A percentile compares a stretch with the other conserved stretches of the same genome.
Evolutionary conservation across 2,329 filamentous ascomycete genomes (phyloP).

Genomic region (Calonectria crousiana): DNA sequence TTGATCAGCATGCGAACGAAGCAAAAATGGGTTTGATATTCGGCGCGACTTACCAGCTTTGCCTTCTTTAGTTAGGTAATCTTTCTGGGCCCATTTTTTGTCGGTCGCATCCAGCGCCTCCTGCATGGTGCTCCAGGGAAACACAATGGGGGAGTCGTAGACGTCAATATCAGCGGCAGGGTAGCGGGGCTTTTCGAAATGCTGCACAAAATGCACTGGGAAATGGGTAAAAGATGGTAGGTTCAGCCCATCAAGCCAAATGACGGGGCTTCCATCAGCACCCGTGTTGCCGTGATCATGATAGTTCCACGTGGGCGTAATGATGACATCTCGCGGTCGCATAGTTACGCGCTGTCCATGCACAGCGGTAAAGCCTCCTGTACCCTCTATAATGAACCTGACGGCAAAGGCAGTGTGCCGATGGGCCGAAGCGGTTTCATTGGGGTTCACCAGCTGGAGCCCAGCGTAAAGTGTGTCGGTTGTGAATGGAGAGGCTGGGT

Average conservation of each 20-base stretch:
- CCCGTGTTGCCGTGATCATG: slow-evolving; percentile 71
- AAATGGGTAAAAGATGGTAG: slow-evolving; percentile 63
- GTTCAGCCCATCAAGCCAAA: slow-evolving; percentile 70
- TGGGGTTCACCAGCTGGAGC: slow-evolving; percentile 67
- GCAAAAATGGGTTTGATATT: not conserved
- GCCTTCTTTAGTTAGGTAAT: slow-evolving; percentile 50
- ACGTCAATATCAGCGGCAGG: slow-evolving; percentile 56
- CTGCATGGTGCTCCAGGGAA: slow-evolving; percentile 62
- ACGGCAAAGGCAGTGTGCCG: slow-evolving; percentile 67
- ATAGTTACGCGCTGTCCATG: slow-evolving; percentile 65
- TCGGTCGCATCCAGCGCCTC: slow-evolving; percentile 50
- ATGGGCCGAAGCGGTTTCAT: slow-evolving; percentile 67
- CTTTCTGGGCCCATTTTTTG: slow-evolving; percentile 44
- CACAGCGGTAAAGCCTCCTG: slow-evolving; percentile 66
- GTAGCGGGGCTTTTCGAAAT: slow-evolving; percentile 59
- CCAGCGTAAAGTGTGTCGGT: slow-evolving; percentile 70
- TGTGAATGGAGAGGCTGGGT: slow-evolving; percentile 58
- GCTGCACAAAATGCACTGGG: slow-evolving; percentile 66
- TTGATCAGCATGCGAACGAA: not conserved
- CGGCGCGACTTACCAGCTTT: slow-evolving; percentile 41
- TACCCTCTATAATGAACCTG: slow-evolving; percentile 68
- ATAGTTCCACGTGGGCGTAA: slow-evolving; percentile 70
- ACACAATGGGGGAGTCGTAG: slow-evolving; percentile 59
- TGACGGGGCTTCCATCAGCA: slow-evolving; percentile 54
- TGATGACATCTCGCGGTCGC: slow-evolving; percentile 65